Evolutionary conservation across 305 asterid species (phyloP).

Genomic region (Petunia hybrid): DNA sequence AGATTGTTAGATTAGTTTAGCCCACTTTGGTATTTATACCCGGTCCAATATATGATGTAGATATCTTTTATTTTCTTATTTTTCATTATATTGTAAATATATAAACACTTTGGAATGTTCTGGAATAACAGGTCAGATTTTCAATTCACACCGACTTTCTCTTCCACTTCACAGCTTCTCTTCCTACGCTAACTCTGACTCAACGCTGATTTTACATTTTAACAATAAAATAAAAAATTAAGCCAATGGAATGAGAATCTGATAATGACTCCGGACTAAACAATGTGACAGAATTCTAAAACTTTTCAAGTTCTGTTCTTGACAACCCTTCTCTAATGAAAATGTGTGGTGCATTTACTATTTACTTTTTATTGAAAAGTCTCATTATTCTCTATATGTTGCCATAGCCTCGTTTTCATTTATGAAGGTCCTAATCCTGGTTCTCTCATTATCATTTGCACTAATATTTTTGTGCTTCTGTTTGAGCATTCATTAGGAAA

Average conservation of each 20-base stretch:
- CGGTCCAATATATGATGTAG: too few species aligned
- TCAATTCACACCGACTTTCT: too few species aligned
- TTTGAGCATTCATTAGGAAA: not conserved
- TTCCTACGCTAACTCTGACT: too few species aligned
- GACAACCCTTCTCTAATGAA: not conserved
- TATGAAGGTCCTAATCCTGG: not conserved
- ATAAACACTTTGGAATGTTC: too few species aligned
- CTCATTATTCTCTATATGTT: not conserved
- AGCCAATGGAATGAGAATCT: not conserved
- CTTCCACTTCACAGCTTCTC: too few species aligned
- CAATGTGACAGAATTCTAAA: constrained; percentile 6
- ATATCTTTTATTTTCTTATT: too few species aligned
- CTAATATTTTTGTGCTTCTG: not conserved
- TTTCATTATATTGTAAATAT: too few species aligned
- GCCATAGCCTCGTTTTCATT: not conserved
- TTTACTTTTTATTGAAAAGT: not conserved
- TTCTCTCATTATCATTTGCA: not conserved
- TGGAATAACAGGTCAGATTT: too few species aligned
- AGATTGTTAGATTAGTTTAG: too few species aligned
- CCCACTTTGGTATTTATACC: too few species aligned
- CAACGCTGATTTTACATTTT: too few species aligned
- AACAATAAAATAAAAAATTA: not conserved
- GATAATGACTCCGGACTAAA: not conserved
- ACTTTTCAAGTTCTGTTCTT: not conserved
- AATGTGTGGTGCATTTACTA: not conserved